A percentile compares a stretch with the other conserved stretches of the same genome.
Conservation (phyloP, 148 eudicot genomes). For the Oxyria digyna region DNA sequence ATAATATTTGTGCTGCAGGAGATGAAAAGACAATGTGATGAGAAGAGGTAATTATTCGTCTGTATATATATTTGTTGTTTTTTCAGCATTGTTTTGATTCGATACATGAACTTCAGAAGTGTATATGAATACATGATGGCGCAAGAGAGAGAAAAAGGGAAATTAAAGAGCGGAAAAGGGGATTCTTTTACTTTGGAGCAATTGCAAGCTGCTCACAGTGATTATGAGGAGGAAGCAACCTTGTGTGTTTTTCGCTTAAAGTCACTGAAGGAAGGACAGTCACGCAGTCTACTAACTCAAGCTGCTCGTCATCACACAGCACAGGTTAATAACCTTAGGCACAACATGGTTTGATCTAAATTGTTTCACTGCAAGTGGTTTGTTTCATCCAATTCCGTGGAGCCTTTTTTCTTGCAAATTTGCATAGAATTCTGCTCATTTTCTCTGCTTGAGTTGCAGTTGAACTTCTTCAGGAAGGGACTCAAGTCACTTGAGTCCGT, state of each 20-base stretch:
- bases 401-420: neutral
- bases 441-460: slow-evolving; percentile 29
- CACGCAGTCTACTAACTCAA: slow-evolving; percentile 84
- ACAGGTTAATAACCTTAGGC: slow-evolving; percentile 42
- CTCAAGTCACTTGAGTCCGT: slow-evolving; percentile 72
- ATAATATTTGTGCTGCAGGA: slow-evolving; percentile 32
- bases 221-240: slow-evolving; percentile 86
- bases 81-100: slow-evolving; percentile 13
- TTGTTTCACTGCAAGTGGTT: neutral
- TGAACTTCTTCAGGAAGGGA: slow-evolving; percentile 84
- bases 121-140: slow-evolving; percentile 62
- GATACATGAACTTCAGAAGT: slow-evolving; percentile 33
- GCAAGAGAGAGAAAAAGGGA: slow-evolving; percentile 67
- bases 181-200: slow-evolving; percentile 53
- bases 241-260: slow-evolving; percentile 78
- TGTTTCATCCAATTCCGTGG: neutral
- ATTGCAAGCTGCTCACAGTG: slow-evolving; percentile 63
- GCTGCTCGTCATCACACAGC: slow-evolving; percentile 98
- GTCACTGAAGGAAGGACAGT: slow-evolving; percentile 94
- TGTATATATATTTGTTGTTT: neutral
- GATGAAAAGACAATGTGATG: slow-evolving; percentile 90
- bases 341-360: neutral
- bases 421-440: neutral
- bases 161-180: slow-evolving; percentile 64
- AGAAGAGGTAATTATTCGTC: slow-evolving; percentile 49